Conservation (phyloP, 768 basidiomycete genomes). For the Termitomyces sp. region DNA sequence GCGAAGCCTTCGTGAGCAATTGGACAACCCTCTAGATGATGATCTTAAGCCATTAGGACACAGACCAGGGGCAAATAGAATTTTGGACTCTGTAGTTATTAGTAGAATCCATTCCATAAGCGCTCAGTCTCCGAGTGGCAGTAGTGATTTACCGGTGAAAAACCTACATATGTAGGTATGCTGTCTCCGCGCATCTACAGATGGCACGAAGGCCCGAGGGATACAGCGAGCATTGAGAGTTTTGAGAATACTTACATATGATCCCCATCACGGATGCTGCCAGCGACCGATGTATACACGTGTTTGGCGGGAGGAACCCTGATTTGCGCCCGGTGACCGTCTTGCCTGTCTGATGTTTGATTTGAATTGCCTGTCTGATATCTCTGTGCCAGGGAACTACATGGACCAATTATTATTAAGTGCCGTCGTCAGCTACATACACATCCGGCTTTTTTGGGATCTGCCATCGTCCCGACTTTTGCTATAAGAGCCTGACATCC, state of each 20-base stretch:
- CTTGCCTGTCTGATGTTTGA: slow-evolving; percentile 10
- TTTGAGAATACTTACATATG: background rate
- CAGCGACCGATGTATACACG: slow-evolving; percentile 17
- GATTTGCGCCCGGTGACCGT: slow-evolving; percentile 7
- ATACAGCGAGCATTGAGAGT: background rate
- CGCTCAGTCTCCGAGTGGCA: too few species aligned
- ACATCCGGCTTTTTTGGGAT: slow-evolving; percentile 1
- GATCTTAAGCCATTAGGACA: too few species aligned
- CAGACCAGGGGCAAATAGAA: too few species aligned
- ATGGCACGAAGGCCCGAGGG: background rate
- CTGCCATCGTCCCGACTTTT: background rate
- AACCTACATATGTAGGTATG: background rate
- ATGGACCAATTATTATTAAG: slow-evolving; percentile 6
- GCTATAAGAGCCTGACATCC: background rate
- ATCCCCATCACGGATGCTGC: slow-evolving; percentile 7
- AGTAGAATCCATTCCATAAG: background rate
- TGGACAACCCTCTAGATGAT: too few species aligned
- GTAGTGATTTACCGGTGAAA: background rate
- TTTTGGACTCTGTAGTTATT: too few species aligned
- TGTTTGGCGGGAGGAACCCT: too few species aligned
- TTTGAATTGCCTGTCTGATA: slow-evolving; percentile 6
- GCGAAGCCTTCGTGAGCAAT: background rate
- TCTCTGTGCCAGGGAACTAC: slow-evolving; percentile 6
- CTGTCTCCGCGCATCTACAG: background rate
- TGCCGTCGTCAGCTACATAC: slow-evolving; percentile 4